These are phyloP conservation scores for Dryadomyces sulphureus DNA, from an alignment of 2,329 filamentous ascomycete genomes.

Conservation along the genomic window DNA sequence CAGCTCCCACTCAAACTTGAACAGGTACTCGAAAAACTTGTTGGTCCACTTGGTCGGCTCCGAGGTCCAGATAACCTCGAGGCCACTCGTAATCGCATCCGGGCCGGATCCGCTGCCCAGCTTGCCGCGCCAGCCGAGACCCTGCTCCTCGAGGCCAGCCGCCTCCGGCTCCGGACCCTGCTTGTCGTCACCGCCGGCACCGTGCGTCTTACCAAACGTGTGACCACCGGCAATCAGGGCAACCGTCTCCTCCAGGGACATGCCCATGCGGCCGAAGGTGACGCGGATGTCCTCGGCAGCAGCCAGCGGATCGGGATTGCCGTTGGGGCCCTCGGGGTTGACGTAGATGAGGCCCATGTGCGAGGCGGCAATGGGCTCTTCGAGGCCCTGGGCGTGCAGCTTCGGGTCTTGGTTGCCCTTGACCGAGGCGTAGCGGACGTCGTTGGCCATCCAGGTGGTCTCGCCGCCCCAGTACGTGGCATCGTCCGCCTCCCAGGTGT, in stretches of 20 bases:
- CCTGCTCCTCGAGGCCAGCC: slow-evolving; percentile 49
- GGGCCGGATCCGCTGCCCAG: slow-evolving; percentile 52
- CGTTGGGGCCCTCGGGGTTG: slow-evolving; percentile 66
- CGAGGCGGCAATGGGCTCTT: slow-evolving; percentile 51
- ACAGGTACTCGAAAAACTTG: slow-evolving; percentile 60
- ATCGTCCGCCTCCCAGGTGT: slow-evolving; percentile 65
- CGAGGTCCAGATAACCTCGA: slow-evolving; percentile 69
- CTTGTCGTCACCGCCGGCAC: slow-evolving; percentile 48
- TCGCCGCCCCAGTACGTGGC: slow-evolving; percentile 66
- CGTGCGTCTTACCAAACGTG: slow-evolving; percentile 70
- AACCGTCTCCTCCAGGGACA: slow-evolving; percentile 72
- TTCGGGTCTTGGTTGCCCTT: slow-evolving; percentile 27
- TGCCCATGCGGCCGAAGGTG: slow-evolving; percentile 67
- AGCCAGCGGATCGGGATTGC: slow-evolving; percentile 52
- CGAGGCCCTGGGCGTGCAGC: slow-evolving; percentile 47
- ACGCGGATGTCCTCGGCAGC: slow-evolving; percentile 58
- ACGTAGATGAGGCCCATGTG: slow-evolving; percentile 74
- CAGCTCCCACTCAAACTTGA: slow-evolving; percentile 65
- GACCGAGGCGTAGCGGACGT: slow-evolving; percentile 49
- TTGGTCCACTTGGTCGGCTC: slow-evolving; percentile 66
- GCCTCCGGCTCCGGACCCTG: slow-evolving; percentile 54
- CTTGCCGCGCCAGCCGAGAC: slow-evolving; percentile 57
- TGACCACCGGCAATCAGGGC: slow-evolving; percentile 68
- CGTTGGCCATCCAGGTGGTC: slow-evolving; percentile 60
- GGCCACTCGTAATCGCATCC: slow-evolving; percentile 59